Evolutionary conservation across 169 alveolate genomes (phyloP).

Genomic region (Eimeria maxima): DNA sequence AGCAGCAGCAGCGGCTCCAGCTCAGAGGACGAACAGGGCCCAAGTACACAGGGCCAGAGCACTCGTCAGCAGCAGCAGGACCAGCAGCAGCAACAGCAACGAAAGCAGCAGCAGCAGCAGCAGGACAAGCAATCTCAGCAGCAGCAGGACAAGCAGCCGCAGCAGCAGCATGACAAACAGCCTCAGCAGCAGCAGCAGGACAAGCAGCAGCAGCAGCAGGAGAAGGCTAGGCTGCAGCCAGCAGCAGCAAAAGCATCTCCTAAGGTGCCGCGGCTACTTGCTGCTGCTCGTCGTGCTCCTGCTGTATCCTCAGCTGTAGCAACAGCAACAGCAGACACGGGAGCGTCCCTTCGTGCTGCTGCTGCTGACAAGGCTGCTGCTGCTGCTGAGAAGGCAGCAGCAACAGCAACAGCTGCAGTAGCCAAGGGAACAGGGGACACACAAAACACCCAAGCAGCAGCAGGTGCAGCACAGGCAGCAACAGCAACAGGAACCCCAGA

Average conservation of each 20-base stretch:
- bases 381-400: neutral
- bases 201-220: neutral
- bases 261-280: neutral
- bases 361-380: neutral
- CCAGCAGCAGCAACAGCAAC: neutral
- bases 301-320: neutral
- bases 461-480: slow-evolving; percentile 2
- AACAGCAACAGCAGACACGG: no score
- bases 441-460: no score
- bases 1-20: slow-evolving; percentile 14
- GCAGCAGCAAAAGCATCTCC: slow-evolving; percentile 32
- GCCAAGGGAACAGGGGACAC: slow-evolving; percentile 2
- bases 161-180: neutral
- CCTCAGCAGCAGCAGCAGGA: slow-evolving; percentile 8
- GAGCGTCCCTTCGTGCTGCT: neutral
- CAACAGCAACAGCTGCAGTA: neutral
- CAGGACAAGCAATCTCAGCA: no score
- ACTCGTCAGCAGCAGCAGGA: neutral
- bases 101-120: no score
- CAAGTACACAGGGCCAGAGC: neutral
- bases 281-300: slow-evolving; percentile 15
- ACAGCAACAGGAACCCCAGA: neutral
- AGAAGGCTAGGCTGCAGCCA: neutral
- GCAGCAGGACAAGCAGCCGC: no score
- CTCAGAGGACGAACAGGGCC: neutral